phyloP scores from a whole-genome alignment of 2,329 filamentous ascomycete species.

The Dothiorella sarmentorum region DNA sequence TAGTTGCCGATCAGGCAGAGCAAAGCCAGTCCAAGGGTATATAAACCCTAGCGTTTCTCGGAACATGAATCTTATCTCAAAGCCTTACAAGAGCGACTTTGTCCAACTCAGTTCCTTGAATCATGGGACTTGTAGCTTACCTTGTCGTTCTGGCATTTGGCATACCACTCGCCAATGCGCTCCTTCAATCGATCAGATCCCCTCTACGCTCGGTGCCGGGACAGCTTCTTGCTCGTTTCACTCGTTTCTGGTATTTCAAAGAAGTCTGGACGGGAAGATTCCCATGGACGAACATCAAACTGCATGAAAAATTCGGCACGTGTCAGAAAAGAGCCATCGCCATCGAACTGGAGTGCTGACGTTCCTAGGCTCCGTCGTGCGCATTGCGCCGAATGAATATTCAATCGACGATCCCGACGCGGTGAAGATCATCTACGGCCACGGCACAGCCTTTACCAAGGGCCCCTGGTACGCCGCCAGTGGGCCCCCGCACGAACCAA shows the following conservation, averaged over 20 bases:
- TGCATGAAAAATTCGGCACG: constrained; percentile 26
- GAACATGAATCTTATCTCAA: too few relatives aligned
- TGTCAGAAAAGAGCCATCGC: not conserved
- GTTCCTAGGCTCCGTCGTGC: constrained; percentile 31
- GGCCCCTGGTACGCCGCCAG: constrained; percentile 48
- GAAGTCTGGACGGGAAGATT: not conserved
- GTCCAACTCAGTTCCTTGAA: not conserved
- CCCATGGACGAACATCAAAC: constrained; percentile 28
- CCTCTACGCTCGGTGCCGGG: constrained; percentile 5
- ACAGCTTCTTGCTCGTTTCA: not conserved
- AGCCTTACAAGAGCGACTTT: too few relatives aligned
- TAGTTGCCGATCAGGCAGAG: too few relatives aligned
- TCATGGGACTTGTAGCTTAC: not conserved
- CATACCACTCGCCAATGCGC: not conserved
- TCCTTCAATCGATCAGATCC: not conserved
- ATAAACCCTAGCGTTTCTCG: too few relatives aligned
- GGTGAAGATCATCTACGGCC: constrained; percentile 31
- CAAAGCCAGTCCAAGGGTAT: too few relatives aligned
- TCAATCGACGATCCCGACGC: constrained; percentile 29
- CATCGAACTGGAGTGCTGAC: not conserved
- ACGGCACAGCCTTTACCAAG: constrained; percentile 51
- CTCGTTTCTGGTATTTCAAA: not conserved
- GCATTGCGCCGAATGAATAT: constrained; percentile 32
- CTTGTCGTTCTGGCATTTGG: not conserved
- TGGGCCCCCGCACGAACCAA: constrained; percentile 32